Percentiles rank a stretch among this genome's conserved stretches.
Conservation (phyloP, 306 rosid genomes). For the Quercus aquifolioides region DNA sequence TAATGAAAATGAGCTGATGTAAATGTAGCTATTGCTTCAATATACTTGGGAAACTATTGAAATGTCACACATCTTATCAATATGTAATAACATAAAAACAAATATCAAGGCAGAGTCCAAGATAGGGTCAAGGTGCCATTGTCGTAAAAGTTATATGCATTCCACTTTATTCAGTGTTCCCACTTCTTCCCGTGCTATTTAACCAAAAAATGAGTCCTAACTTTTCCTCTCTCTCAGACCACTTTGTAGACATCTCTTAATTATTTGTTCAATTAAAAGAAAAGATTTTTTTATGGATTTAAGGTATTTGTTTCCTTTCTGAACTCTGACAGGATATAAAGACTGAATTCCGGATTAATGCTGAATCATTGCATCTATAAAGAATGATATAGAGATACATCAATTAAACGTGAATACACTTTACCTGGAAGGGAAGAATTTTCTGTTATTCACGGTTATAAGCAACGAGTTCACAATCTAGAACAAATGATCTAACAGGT, state of each 20-base stretch:
- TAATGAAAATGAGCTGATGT: neutral
- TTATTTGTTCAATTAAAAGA: neutral
- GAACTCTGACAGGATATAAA: neutral
- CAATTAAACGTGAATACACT: conserved; percentile 4
- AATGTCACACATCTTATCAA: neutral
- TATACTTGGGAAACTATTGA: neutral
- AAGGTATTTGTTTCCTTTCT: neutral
- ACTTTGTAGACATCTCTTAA: neutral
- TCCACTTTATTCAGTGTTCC: neutral
- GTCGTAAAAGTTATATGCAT: neutral
- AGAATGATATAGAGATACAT: neutral
- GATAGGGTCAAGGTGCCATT: neutral
- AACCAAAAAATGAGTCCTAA: neutral
- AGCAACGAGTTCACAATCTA: conserved; percentile 94
- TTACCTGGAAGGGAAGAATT: conserved; percentile 84
- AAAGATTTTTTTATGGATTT: neutral
- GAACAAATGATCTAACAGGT: conserved; percentile 66
- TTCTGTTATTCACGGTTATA: conserved; percentile 57
- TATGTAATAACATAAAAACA: neutral
- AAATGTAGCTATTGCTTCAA: neutral
- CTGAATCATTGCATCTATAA: neutral
- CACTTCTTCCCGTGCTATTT: neutral
- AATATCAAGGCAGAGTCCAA: neutral
- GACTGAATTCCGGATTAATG: neutral
- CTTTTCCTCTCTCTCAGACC: neutral